phyloP scores from a whole-genome alignment of 1,139 yeast species.

The Pichia sp. region DNA sequence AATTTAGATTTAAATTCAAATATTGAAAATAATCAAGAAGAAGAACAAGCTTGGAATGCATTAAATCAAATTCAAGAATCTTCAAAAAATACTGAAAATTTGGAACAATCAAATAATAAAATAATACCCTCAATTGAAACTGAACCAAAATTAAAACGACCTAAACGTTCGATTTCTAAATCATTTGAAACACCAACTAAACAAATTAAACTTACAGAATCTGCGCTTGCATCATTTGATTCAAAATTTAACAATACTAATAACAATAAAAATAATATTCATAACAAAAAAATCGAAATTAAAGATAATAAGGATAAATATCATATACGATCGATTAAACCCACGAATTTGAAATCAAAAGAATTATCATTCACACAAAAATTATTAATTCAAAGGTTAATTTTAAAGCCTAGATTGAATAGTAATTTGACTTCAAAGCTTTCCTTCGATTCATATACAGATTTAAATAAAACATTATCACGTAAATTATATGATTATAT shows the following conservation, averaged over 20 bases:
- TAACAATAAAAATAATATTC: not conserved
- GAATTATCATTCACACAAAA: slow-evolving; percentile 21
- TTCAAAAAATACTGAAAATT: not conserved
- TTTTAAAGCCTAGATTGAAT: slow-evolving; percentile 24
- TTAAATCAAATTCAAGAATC: slow-evolving; percentile 5
- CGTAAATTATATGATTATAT: slow-evolving; percentile 22
- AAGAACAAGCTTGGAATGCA: slow-evolving; percentile 16
- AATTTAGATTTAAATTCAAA: not conserved
- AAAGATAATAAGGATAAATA: not conserved
- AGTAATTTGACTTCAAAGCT: slow-evolving; percentile 12
- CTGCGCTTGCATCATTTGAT: slow-evolving; percentile 21
- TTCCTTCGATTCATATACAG: slow-evolving; percentile 21
- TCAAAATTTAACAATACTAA: not conserved
- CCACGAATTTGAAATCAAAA: too few species aligned
- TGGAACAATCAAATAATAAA: not conserved
- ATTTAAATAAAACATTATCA: slow-evolving; percentile 26
- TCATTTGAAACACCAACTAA: not conserved
- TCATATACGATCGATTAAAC: too few species aligned
- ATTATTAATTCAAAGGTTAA: slow-evolving; percentile 27
- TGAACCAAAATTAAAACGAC: slow-evolving; percentile 7
- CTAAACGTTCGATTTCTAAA: slow-evolving; percentile 5
- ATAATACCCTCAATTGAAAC: not conserved
- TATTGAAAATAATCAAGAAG: not conserved
- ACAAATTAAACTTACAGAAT: slow-evolving; percentile 16
- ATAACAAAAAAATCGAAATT: not conserved